Base-by-base conservation (phyloP, 805 yeast species). In the Yueomyces sp. region DNA sequence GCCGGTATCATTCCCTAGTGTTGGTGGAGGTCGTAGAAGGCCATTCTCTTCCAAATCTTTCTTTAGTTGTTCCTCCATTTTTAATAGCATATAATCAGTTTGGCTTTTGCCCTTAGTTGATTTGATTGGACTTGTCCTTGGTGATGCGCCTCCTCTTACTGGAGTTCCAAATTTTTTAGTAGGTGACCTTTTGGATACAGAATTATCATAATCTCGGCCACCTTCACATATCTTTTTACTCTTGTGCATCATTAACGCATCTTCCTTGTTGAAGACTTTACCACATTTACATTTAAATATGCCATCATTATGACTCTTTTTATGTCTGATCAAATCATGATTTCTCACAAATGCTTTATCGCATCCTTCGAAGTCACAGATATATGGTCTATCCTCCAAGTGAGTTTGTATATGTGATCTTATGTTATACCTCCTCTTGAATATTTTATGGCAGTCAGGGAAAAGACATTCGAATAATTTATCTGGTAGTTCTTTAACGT, bases 331-430 rank as follows among this genome's bases (percentile, higher is more conserved):
- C 51, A 92, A 69, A 64, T 92, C 99, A 57, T 92, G 98, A 48
- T 90, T 95, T 49, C 99, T 73, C 28, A 92, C 99, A 66, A 92
- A 92, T 32, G 85, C 76, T 51, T 88, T 85, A 4, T 76, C 74
- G 63, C 99, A 92, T 38, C 70, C 70, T 3, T 66, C 67, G 37
- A 52, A 52, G 29, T 68, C 69, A 65, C 99, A 92, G 0, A 72
- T 67, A 63, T 85, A 90, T 1, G 99, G 99, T 49, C 96, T 70
- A 62, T 92, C 97, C 57, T 90, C 80, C 41, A 92, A 65, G 67
- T 92, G 99, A 0, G 98, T 92, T 59, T 92, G 98, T 44, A 92
- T 87, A 60, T 92, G 99, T 0, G 95, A 85, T 49, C 97, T 70
- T 11, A 86, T 85, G 55, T 92, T 92, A 64, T 94, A 92, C 40